Conservation (phyloP, 257 asterid species). For the Verbascum thapsus region DNA sequence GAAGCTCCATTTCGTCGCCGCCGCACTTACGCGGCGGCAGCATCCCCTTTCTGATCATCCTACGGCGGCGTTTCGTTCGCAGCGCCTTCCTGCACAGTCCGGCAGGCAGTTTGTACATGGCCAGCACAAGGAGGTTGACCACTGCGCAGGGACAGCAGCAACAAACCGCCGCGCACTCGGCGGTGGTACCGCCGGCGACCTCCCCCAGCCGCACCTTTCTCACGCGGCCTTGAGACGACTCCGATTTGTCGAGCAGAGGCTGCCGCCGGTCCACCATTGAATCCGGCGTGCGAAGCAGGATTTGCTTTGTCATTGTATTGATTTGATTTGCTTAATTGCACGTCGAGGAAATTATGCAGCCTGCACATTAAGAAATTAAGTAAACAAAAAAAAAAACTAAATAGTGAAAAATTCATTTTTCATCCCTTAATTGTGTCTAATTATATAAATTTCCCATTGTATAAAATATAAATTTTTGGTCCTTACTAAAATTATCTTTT, state of each 20-base stretch:
- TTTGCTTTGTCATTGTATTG: slow-evolving; percentile 45
- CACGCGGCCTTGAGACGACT: slow-evolving; percentile 39
- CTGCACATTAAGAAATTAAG: too few relatives aligned
- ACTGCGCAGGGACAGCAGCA: slow-evolving; percentile 82
- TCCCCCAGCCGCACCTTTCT: slow-evolving; percentile 54
- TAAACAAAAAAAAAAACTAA: neutral
- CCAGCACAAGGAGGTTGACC: slow-evolving; percentile 56
- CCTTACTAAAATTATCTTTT: too few relatives aligned
- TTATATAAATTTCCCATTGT: too few relatives aligned
- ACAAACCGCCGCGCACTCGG: slow-evolving; percentile 80
- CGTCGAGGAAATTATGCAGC: too few relatives aligned
- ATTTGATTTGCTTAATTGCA: too few relatives aligned
- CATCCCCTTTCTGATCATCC: slow-evolving; percentile 42
- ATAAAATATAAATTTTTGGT: too few relatives aligned
- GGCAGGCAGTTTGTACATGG: slow-evolving; percentile 70
- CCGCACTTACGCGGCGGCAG: slow-evolving; percentile 37
- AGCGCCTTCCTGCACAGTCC: slow-evolving; percentile 70
- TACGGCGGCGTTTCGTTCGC: slow-evolving; percentile 42
- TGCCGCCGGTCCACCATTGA: slow-evolving; percentile 43
- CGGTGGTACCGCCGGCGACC: slow-evolving; percentile 79
- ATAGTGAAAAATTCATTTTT: too few relatives aligned
- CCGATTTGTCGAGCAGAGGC: slow-evolving; percentile 43
- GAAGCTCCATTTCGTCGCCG: slow-evolving; percentile 36
- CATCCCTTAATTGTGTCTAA: too few relatives aligned
- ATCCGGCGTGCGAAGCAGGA: slow-evolving; percentile 38